phyloP scores from a whole-genome alignment of 1,284 basidiomycete genomes.

The Trichosporon sp. region DNA sequence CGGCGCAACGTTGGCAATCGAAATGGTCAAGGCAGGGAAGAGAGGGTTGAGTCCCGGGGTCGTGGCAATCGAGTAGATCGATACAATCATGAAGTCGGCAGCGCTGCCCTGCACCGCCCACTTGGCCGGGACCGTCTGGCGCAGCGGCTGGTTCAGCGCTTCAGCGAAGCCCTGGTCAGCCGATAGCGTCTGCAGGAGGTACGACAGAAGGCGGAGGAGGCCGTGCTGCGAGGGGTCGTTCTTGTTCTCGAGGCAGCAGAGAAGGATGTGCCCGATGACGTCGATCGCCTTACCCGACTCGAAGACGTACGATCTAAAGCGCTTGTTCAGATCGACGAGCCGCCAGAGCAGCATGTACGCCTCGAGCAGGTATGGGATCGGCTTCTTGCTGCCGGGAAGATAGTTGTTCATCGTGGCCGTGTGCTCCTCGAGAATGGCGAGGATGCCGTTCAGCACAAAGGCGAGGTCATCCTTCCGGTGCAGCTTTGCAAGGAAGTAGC shows the following conservation, averaged over 20 bases:
- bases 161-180: conserved; percentile 70
- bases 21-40: conserved; percentile 87
- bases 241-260: conserved; percentile 75
- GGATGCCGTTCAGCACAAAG: conserved; percentile 69
- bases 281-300: conserved; percentile 73
- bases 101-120: conserved; percentile 67
- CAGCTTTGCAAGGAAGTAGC: conserved; percentile 85
- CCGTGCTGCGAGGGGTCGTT: conserved; percentile 92
- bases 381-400: conserved; percentile 72
- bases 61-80: conserved; percentile 82
- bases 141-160: conserved; percentile 56
- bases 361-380: conserved; percentile 72
- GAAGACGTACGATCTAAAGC: conserved; percentile 73
- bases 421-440: conserved; percentile 66
- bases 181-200: conserved; percentile 85
- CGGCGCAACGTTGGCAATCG: conserved; percentile 79
- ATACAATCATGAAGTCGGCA: conserved; percentile 82
- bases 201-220: conserved; percentile 78
- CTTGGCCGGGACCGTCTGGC: conserved; percentile 63
- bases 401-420: conserved; percentile 66
- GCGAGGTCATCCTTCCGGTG: conserved; percentile 81
- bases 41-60: conserved; percentile 78
- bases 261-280: conserved; percentile 67
- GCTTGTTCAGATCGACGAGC: conserved; percentile 86
- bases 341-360: conserved; percentile 82